Evolutionary conservation across 2,329 filamentous ascomycete genomes (phyloP).

Genomic region (Pseudogymnoascus sp.): DNA sequence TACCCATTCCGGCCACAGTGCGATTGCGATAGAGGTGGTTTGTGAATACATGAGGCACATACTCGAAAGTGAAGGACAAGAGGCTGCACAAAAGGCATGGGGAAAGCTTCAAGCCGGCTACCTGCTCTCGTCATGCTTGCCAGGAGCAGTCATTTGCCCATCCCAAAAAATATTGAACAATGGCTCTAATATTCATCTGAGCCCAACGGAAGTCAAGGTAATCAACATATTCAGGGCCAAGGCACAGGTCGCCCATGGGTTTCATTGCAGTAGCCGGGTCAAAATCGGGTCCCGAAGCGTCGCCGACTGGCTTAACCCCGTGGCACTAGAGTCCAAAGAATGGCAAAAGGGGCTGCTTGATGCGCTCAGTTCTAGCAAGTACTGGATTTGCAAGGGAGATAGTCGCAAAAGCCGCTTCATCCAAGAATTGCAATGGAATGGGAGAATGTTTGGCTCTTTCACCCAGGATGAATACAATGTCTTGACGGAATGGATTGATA

Average conservation of each 20-base stretch:
- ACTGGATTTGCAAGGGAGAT: slow-evolving; percentile 36
- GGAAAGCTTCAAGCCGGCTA: slow-evolving; percentile 37
- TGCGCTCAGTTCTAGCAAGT: slow-evolving; percentile 29
- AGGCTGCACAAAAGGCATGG: slow-evolving; percentile 31
- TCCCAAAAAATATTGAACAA: not conserved
- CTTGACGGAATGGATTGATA: slow-evolving; percentile 35
- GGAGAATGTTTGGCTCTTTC: slow-evolving; percentile 43
- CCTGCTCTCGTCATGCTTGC: slow-evolving; percentile 23
- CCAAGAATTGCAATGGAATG: slow-evolving; percentile 37
- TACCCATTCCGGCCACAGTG: slow-evolving; percentile 39
- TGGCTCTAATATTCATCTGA: slow-evolving; percentile 7
- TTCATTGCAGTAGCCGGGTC: slow-evolving; percentile 34
- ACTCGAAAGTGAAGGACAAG: slow-evolving; percentile 21
- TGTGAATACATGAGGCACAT: slow-evolving; percentile 32
- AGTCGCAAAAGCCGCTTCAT: slow-evolving; percentile 35
- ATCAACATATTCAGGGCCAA: slow-evolving; percentile 33
- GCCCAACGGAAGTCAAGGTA: slow-evolving; percentile 19
- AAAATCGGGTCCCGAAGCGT: slow-evolving; percentile 33
- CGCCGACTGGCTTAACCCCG: slow-evolving; percentile 35
- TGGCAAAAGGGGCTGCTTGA: slow-evolving; percentile 33
- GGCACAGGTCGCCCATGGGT: slow-evolving; percentile 31
- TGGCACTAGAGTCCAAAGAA: slow-evolving; percentile 22
- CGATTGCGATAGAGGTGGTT: slow-evolving; percentile 37
- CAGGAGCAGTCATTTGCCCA: slow-evolving; percentile 21
- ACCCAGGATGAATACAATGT: slow-evolving; percentile 34